phyloP scores from a whole-genome alignment of 139 green algal genomes.

The Chlorella vulgaris region DNA sequence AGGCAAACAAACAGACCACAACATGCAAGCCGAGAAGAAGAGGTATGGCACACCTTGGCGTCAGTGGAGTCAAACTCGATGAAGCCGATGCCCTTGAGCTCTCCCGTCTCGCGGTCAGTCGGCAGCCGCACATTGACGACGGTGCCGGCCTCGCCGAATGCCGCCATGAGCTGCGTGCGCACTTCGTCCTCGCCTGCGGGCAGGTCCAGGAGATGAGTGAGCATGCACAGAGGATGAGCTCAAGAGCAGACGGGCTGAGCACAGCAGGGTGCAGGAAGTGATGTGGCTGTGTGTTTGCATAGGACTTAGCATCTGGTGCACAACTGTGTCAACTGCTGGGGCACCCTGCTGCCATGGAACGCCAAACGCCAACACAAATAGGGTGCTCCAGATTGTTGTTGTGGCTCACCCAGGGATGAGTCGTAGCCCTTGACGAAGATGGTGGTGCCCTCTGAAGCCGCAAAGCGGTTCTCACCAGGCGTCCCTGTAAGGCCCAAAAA shows the following conservation, averaged over 20 bases:
- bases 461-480: constrained; percentile 34
- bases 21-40: too few species aligned
- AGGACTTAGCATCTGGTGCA: too few species aligned
- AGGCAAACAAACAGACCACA: too few species aligned
- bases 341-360: too few species aligned
- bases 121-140: constrained; percentile 72
- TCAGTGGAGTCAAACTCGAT: constrained; percentile 70
- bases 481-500: constrained; percentile 36
- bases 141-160: constrained; percentile 64
- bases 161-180: constrained; percentile 63
- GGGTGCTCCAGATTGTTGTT: too few species aligned
- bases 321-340: too few species aligned
- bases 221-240: not conserved
- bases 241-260: too few species aligned
- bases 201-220: not conserved
- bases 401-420: constrained; percentile 48
- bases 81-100: constrained; percentile 81
- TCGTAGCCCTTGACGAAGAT: constrained; percentile 87
- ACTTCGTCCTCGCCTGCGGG: constrained; percentile 67
- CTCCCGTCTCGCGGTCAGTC: constrained; percentile 73
- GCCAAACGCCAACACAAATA: too few species aligned
- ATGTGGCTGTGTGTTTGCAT: too few species aligned
- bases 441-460: constrained; percentile 47
- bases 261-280: too few species aligned
- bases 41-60: constrained; percentile 62